Conservation (phyloP, 2,329 filamentous ascomycete genomes). For the Monilinia vaccinii-corymbosi region DNA sequence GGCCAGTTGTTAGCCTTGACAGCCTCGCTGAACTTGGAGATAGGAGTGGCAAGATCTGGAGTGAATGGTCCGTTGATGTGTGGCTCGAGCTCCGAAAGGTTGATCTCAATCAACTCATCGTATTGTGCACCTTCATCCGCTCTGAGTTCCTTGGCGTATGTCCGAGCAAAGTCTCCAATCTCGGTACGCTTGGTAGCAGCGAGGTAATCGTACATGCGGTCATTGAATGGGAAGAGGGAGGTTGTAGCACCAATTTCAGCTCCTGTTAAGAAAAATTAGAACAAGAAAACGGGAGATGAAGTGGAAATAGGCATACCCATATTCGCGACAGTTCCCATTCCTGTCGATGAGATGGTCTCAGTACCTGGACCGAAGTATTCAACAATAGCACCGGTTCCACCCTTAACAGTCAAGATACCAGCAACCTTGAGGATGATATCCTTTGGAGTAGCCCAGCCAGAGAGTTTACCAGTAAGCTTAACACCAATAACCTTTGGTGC, state of each 20-base stretch:
- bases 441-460: constrained; percentile 90
- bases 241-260: constrained; percentile 80
- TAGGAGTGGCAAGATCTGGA: constrained; percentile 91
- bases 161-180: constrained; percentile 82
- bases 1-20: constrained; percentile 95
- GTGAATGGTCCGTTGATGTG: constrained; percentile 99
- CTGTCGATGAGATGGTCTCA: constrained; percentile 67
- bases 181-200: constrained; percentile 79
- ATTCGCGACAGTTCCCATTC: constrained; percentile 74
- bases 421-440: constrained; percentile 97
- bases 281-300: too few relatives aligned
- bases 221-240: constrained; percentile 94
- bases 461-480: constrained; percentile 80
- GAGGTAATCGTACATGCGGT: constrained; percentile 96
- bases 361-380: constrained; percentile 72
- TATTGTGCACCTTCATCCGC: constrained; percentile 90
- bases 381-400: constrained; percentile 85
- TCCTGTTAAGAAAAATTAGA: constrained; percentile 31
- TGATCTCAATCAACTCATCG: constrained; percentile 92
- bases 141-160: constrained; percentile 76
- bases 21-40: constrained; percentile 93
- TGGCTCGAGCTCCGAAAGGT: constrained; percentile 89
- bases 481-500: constrained; percentile 96
- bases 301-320: constrained; percentile 32
- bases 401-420: constrained; percentile 94